Conservation (phyloP, 2,329 filamentous ascomycete genomes). For the Aspergillaceae sp. region DNA sequence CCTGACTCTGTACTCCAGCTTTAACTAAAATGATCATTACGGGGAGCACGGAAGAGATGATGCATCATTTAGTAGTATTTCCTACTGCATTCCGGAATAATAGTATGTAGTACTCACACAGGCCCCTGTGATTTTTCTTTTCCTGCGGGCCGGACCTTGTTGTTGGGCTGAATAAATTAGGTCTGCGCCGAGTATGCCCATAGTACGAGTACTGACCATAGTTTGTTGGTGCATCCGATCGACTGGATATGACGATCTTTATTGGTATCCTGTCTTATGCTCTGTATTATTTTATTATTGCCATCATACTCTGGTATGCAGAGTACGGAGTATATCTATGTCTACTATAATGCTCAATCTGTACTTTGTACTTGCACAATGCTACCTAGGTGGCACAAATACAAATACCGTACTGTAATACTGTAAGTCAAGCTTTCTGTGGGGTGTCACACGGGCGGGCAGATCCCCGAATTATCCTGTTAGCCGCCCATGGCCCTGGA, state of each 20-base stretch:
- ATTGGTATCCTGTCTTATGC: not conserved
- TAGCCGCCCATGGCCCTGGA: slow-evolving; percentile 17
- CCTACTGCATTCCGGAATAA: no score
- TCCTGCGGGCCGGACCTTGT: not conserved
- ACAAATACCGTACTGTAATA: no score
- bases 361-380: not conserved
- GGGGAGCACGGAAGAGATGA: no score
- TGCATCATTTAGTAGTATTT: no score
- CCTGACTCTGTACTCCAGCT: no score
- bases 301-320: not conserved
- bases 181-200: not conserved
- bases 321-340: not conserved
- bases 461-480: slow-evolving; percentile 18
- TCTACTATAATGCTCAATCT: not conserved
- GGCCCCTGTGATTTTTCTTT: not conserved
- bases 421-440: no score
- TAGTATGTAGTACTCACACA: no score
- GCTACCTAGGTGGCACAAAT: no score
- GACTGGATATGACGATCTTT: not conserved
- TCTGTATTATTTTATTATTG: not conserved
- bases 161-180: not conserved
- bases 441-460: not conserved
- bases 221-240: not conserved
- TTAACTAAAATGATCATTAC: no score
- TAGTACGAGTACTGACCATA: not conserved